Percentiles rank a stretch among this genome's conserved stretches.
Evolutionary conservation across 2,329 filamentous ascomycete species (phyloP).

Genomic region (Aspergillus floridensis): DNA sequence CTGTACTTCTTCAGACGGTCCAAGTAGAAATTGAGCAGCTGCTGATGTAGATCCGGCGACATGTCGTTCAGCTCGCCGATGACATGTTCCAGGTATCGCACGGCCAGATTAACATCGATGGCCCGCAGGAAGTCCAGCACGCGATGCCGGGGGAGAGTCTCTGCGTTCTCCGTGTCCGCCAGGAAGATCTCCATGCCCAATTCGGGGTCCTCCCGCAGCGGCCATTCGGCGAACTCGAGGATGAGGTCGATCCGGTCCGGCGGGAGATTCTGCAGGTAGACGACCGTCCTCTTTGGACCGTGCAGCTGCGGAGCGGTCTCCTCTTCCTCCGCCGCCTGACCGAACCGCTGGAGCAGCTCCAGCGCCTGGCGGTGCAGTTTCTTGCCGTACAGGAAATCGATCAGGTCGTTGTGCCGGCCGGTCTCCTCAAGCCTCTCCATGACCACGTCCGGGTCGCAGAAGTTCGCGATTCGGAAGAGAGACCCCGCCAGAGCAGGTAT

Average conservation of each 20-base stretch:
- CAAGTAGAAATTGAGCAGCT: slow-evolving; percentile 71
- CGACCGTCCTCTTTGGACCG: slow-evolving; percentile 79
- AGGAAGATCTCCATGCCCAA: slow-evolving; percentile 90
- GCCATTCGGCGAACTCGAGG: slow-evolving; percentile 88
- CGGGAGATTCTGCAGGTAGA: slow-evolving; percentile 84
- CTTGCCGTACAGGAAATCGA: slow-evolving; percentile 98
- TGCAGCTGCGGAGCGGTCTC: slow-evolving; percentile 57
- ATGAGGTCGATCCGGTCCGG: slow-evolving; percentile 87
- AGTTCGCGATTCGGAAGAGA: slow-evolving; percentile 93
- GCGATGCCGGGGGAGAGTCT: slow-evolving; percentile 74
- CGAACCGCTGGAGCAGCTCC: slow-evolving; percentile 77
- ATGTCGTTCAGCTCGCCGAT: slow-evolving; percentile 81
- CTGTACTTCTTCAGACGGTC: slow-evolving; percentile 48
- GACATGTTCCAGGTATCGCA: slow-evolving; percentile 84
- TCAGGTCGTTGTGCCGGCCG: slow-evolving; percentile 84
- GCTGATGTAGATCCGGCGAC: slow-evolving; percentile 83
- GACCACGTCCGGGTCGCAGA: slow-evolving; percentile 93
- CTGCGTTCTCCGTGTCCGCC: slow-evolving; percentile 90
- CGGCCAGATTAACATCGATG: slow-evolving; percentile 69
- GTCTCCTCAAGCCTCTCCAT: slow-evolving; percentile 88
- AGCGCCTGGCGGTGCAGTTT: slow-evolving; percentile 85
- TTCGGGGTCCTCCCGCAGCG: slow-evolving; percentile 67
- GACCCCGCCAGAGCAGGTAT: slow-evolving; percentile 80
- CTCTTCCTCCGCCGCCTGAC: slow-evolving; percentile 51
- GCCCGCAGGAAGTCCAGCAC: slow-evolving; percentile 72